Evolutionary conservation across 176 grass and related monocot genomes (phyloP).

Genomic region (Avena sativa): DNA sequence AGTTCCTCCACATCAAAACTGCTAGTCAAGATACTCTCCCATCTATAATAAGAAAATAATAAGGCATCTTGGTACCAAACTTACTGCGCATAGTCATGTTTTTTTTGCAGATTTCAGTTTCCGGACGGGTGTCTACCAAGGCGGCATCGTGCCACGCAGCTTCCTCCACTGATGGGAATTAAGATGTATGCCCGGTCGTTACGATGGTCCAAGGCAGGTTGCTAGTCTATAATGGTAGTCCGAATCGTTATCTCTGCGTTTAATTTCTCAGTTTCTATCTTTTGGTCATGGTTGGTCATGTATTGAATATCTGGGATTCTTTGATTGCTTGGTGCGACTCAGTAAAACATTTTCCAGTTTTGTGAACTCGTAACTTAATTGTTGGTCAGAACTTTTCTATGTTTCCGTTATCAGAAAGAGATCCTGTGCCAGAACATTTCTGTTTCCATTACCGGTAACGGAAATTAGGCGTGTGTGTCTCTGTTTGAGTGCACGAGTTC

Average conservation of each 20-base stretch:
- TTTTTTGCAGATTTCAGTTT: slow-evolving; percentile 2
- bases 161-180: not conserved
- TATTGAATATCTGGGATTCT: not conserved
- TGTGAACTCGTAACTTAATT: not conserved
- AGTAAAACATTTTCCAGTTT: not conserved
- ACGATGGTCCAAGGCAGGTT: not conserved
- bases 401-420: not conserved
- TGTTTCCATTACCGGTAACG: not conserved
- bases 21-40: not conserved
- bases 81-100: no score
- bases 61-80: not conserved
- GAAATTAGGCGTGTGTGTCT: not conserved
- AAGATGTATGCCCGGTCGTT: not conserved
- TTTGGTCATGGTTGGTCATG: not conserved
- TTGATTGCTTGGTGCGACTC: not conserved
- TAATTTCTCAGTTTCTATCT: not conserved
- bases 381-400: not conserved
- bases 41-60: no score
- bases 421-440: not conserved
- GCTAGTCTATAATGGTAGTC: not conserved
- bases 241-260: not conserved
- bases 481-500: not conserved
- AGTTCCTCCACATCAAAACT: not conserved
- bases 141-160: not conserved
- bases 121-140: not conserved